phyloP scores from a whole-genome alignment of 2,329 filamentous ascomycete genomes.

The Botrytis aclada region DNA sequence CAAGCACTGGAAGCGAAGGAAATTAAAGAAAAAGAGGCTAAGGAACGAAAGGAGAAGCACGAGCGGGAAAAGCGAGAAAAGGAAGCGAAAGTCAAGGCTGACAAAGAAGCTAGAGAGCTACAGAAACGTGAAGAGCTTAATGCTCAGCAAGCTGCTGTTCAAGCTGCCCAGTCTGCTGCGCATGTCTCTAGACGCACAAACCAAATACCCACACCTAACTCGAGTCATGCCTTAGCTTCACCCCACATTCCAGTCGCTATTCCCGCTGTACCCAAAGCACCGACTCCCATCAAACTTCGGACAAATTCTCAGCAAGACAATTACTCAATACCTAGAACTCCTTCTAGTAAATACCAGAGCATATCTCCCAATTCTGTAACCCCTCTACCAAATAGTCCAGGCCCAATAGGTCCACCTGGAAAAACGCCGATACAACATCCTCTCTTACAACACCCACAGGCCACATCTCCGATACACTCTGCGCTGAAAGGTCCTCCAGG shows the following conservation, averaged over 20 bases:
- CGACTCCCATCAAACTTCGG: conserved; percentile 73
- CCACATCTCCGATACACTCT: conserved; percentile 60
- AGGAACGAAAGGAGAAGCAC: conserved; percentile 56
- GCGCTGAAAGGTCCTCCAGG: conserved; percentile 57
- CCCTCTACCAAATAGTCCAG: conserved; percentile 63
- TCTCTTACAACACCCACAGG: conserved; percentile 55
- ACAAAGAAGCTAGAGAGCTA: conserved; percentile 49
- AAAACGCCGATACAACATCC: conserved; percentile 54
- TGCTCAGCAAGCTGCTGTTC: conserved; percentile 39
- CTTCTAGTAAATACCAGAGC: conserved; percentile 54
- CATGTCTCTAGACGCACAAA: conserved; percentile 45
- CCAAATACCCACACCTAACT: conserved; percentile 49
- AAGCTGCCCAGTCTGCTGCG: conserved; percentile 41
- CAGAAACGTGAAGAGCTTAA: conserved; percentile 46
- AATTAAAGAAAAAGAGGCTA: conserved; percentile 55
- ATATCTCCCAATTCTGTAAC: conserved; percentile 59
- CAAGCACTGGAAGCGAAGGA: conserved; percentile 76
- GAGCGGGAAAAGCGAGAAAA: conserved; percentile 58
- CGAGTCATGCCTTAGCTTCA: conserved; percentile 63
- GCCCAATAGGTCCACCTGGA: conserved; percentile 58
- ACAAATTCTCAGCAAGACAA: conserved; percentile 70
- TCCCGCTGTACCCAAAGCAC: conserved; percentile 76
- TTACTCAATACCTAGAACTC: conserved; percentile 63
- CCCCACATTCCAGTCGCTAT: conserved; percentile 77
- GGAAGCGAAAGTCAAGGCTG: conserved; percentile 47